These are phyloP conservation scores for Mycena kentingensis DNA, from an alignment of 768 basidiomycete genomes.

Conservation along the genomic window DNA sequence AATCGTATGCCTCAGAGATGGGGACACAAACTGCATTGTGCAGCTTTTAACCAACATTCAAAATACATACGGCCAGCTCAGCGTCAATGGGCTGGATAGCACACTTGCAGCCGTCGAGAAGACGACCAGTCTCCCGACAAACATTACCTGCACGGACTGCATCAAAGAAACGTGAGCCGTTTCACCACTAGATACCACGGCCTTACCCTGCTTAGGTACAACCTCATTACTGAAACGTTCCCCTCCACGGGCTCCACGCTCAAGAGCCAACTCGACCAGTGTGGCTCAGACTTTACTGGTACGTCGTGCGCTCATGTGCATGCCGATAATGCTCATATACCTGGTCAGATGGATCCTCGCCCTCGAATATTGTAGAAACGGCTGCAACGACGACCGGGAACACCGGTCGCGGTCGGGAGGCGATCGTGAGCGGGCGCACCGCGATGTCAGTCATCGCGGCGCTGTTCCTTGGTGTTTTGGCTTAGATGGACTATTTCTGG, in stretches of 20 bases:
- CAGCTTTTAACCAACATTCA: constrained; percentile 59
- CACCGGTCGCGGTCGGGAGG: neutral
- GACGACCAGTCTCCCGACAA: constrained; percentile 24
- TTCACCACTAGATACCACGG: neutral
- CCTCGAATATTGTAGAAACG: constrained; percentile 38
- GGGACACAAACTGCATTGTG: constrained; percentile 52
- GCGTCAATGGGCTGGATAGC: constrained; percentile 31
- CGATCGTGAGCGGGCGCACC: neutral
- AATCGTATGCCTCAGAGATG: constrained; percentile 61
- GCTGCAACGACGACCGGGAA: constrained; percentile 28
- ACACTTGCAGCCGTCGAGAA: constrained; percentile 7
- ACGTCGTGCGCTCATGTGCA: constrained; percentile 21
- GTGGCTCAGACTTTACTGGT: constrained; percentile 59
- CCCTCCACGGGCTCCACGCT: constrained; percentile 36
- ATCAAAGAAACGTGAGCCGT: constrained; percentile 41
- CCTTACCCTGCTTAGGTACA: constrained; percentile 34
- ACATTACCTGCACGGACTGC: constrained; percentile 56
- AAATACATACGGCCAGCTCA: constrained; percentile 38
- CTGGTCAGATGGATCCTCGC: constrained; percentile 39
- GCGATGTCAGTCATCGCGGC: neutral
- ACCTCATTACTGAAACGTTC: constrained; percentile 36
- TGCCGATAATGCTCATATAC: neutral
- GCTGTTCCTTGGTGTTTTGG: no score
- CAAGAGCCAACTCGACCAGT: constrained; percentile 37
- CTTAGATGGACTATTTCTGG: no score